phyloP scores from a whole-genome alignment of 73 alveolate species.

The Tetrahymena elliotti region DNA sequence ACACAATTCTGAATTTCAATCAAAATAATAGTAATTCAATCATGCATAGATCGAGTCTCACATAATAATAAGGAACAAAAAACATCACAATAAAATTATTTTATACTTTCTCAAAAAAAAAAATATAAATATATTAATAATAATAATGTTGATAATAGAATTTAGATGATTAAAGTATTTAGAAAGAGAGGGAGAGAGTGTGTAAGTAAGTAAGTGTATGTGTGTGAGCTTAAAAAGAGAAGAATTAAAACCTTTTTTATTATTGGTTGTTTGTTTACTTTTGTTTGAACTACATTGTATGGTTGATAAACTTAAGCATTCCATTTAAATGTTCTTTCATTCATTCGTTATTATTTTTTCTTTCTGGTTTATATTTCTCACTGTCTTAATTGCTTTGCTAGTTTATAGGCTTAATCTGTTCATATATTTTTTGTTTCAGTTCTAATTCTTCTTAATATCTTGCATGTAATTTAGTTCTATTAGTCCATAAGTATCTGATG shows the following conservation, averaged over 20 bases:
- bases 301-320: background rate
- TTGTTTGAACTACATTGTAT: background rate
- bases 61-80: background rate
- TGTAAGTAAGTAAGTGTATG: too few species aligned
- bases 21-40: background rate
- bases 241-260: background rate
- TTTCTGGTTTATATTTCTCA: background rate
- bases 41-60: conserved; percentile 1
- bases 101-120: background rate
- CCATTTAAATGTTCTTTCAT: too few species aligned
- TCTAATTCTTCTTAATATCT: background rate
- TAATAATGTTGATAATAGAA: background rate
- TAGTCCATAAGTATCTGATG: too few species aligned
- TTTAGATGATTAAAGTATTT: background rate
- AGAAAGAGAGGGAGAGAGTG: background rate
- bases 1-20: background rate
- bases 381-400: background rate
- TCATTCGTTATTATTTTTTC: background rate
- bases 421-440: background rate
- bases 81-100: background rate
- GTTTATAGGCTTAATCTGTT: background rate
- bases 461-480: too few species aligned
- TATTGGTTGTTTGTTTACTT: background rate
- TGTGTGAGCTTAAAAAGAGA: background rate
- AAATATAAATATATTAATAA: background rate